These are phyloP conservation scores for Aspergillus cejpii DNA, from an alignment of 2,329 filamentous ascomycete species.

Conservation along the genomic window DNA sequence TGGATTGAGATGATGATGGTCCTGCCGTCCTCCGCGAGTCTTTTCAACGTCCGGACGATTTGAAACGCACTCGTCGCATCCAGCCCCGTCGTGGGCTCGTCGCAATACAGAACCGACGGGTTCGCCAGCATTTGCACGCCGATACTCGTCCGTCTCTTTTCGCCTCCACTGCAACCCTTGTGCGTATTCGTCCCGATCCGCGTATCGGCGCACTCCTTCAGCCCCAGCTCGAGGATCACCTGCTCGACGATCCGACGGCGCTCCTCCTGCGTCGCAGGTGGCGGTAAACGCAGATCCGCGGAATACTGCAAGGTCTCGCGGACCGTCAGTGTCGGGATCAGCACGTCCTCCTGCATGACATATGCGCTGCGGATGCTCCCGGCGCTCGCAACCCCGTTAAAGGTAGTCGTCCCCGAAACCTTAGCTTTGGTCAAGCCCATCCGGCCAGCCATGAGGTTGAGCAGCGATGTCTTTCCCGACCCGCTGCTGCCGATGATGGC, in stretches of 20 bases:
- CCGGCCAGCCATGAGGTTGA: conserved; percentile 65
- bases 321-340: conserved; percentile 67
- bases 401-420: conserved; percentile 51
- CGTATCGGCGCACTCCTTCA: conserved; percentile 72
- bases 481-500: conserved; percentile 71
- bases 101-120: conserved; percentile 68
- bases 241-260: conserved; percentile 62
- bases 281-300: conserved; percentile 62
- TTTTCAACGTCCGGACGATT: conserved; percentile 63
- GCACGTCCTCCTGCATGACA: conserved; percentile 67
- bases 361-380: conserved; percentile 44
- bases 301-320: conserved; percentile 68
- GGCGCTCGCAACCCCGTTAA: conserved; percentile 54
- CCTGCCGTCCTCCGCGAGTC: conserved; percentile 59
- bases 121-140: conserved; percentile 74
- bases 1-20: conserved; percentile 71
- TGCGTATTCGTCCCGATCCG: conserved; percentile 64
- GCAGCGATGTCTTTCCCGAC: conserved; percentile 63
- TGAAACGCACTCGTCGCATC: conserved; percentile 73
- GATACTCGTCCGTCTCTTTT: conserved; percentile 69
- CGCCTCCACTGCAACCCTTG: conserved; percentile 70
- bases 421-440: conserved; percentile 52
- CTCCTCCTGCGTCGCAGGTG: conserved; percentile 54
- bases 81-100: conserved; percentile 67
- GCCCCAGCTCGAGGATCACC: conserved; percentile 65